phyloP scores from a whole-genome alignment of 2,329 filamentous ascomycete species.

The Colletotrichum tropicicola region DNA sequence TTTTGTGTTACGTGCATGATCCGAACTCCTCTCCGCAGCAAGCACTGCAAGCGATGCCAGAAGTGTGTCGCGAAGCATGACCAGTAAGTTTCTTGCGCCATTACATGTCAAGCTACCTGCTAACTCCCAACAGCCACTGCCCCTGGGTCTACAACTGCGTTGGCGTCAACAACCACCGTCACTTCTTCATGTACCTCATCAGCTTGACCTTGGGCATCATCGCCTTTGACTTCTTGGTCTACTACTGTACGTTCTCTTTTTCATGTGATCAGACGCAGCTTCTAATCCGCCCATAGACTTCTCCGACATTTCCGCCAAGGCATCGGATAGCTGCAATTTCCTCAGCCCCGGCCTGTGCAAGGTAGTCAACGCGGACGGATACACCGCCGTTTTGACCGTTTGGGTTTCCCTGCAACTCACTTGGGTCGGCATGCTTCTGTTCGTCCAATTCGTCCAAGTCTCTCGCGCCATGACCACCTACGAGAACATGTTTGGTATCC shows the following conservation, averaged over 20 bases:
- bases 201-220: slow-evolving; percentile 80
- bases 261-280: too few relatives aligned
- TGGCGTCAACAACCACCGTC: slow-evolving; percentile 93
- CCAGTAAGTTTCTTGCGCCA: slow-evolving; percentile 70
- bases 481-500: slow-evolving; percentile 91
- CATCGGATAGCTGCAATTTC: slow-evolving; percentile 72
- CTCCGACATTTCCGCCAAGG: slow-evolving; percentile 61
- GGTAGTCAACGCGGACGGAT: slow-evolving; percentile 81
- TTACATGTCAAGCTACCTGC: neutral
- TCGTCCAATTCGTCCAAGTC: slow-evolving; percentile 93
- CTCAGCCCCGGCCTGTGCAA: slow-evolving; percentile 80
- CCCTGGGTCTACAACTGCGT: slow-evolving; percentile 99
- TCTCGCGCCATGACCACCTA: slow-evolving; percentile 94
- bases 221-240: slow-evolving; percentile 74
- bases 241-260: slow-evolving; percentile 77
- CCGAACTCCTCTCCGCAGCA: slow-evolving; percentile 88
- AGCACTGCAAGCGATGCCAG: slow-evolving; percentile 91
- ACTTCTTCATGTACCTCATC: slow-evolving; percentile 92
- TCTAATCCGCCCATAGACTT: slow-evolving; percentile 74
- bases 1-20: slow-evolving; percentile 98
- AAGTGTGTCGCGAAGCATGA: slow-evolving; percentile 97
- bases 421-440: slow-evolving; percentile 97
- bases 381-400: slow-evolving; percentile 79
- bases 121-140: slow-evolving; percentile 74
- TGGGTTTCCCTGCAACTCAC: slow-evolving; percentile 88